A percentile compares a stretch with the other conserved stretches of the same genome.
Evolutionary conservation across 495 filamentous ascomycete genomes (phyloP).

Genomic region (Tuber calosporum): DNA sequence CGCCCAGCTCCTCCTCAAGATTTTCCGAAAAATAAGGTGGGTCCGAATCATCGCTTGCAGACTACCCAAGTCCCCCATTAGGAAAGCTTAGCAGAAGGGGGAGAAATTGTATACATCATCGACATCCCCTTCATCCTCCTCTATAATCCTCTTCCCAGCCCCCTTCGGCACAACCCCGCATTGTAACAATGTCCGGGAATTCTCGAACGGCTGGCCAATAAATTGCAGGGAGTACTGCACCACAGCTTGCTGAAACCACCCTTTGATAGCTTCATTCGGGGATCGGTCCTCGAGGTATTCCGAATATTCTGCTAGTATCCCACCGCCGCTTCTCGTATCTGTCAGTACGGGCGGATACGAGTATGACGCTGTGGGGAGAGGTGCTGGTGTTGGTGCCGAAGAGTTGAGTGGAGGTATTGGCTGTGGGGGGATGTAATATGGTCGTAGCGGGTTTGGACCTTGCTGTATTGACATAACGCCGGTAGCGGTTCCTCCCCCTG

Average conservation of each 20-base stretch:
- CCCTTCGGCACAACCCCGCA: conserved; percentile 53
- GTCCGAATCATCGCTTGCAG: conserved; percentile 60
- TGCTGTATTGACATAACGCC: conserved; percentile 43
- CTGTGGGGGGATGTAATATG: conserved; percentile 87
- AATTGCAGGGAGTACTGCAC: conserved; percentile 79
- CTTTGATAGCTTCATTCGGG: conserved; percentile 64
- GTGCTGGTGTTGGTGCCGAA: conserved; percentile 16
- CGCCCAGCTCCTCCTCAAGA: conserved; percentile 26
- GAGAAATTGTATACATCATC: conserved; percentile 39
- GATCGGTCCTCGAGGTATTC: conserved; percentile 74
- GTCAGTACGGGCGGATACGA: conserved; percentile 35
- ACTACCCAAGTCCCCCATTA: conserved; percentile 34
- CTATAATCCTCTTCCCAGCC: conserved; percentile 35
- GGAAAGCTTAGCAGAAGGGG: conserved; percentile 4
- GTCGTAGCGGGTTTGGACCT: conserved; percentile 80
- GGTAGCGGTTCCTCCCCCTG: conserved; percentile 39
- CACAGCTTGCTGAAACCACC: conserved; percentile 67
- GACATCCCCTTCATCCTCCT: conserved; percentile 41
- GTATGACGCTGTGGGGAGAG: conserved; percentile 3
- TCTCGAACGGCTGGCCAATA: conserved; percentile 91
- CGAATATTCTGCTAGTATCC: conserved; percentile 58
- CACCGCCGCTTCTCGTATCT: neutral
- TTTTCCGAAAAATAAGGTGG: conserved; percentile 77
- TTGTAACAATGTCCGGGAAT: conserved; percentile 88
- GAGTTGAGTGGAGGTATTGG: conserved; percentile 50